Percentiles rank a stretch among this genome's conserved stretches.
phyloP scores from a whole-genome alignment of 495 filamentous ascomycete genomes.

The Cercophora samala region DNA sequence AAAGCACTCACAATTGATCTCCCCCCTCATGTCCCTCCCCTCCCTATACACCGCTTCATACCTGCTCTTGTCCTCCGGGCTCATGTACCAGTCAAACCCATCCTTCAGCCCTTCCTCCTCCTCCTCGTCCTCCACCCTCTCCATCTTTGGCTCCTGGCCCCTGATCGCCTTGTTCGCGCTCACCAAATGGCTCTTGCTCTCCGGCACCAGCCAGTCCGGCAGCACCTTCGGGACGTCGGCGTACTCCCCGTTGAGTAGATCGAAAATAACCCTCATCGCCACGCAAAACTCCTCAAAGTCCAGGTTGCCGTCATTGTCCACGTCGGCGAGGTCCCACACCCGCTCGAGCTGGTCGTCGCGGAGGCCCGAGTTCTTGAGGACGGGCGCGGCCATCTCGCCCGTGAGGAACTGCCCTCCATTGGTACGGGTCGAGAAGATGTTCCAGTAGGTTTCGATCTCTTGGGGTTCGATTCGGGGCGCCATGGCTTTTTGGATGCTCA shows the following conservation, averaged over 20 bases:
- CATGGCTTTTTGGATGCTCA: slow-evolving; percentile 31
- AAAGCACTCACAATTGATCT: slow-evolving; percentile 65
- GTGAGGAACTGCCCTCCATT: slow-evolving; percentile 81
- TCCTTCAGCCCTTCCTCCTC: slow-evolving; percentile 85
- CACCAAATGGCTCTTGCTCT: slow-evolving; percentile 93
- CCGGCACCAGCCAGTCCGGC: slow-evolving; percentile 94
- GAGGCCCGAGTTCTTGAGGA: slow-evolving; percentile 92
- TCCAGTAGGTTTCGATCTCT: slow-evolving; percentile 98
- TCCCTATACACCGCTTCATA: slow-evolving; percentile 96
- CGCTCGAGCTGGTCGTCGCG: slow-evolving; percentile 92
- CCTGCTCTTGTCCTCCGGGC: slow-evolving; percentile 78
- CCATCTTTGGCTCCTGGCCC: slow-evolving; percentile 71
- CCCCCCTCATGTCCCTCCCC: slow-evolving; percentile 78
- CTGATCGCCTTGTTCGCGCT: slow-evolving; percentile 81
- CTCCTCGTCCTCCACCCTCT: slow-evolving; percentile 73
- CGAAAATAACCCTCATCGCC: slow-evolving; percentile 95
- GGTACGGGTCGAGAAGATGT: slow-evolving; percentile 86
- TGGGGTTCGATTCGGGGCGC: slow-evolving; percentile 89
- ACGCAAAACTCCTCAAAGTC: slow-evolving; percentile 99
- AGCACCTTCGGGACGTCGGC: slow-evolving; percentile 74
- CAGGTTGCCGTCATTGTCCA: slow-evolving; percentile 91
- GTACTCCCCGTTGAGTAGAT: slow-evolving; percentile 93
- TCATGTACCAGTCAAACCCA: slow-evolving; percentile 99
- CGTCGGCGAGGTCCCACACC: slow-evolving; percentile 96
- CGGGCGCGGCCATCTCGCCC: slow-evolving; percentile 85